A percentile compares a stretch with the other conserved stretches of the same genome.
phyloP scores from a whole-genome alignment of 257 asterid genomes.

The Ilex aquifolium region DNA sequence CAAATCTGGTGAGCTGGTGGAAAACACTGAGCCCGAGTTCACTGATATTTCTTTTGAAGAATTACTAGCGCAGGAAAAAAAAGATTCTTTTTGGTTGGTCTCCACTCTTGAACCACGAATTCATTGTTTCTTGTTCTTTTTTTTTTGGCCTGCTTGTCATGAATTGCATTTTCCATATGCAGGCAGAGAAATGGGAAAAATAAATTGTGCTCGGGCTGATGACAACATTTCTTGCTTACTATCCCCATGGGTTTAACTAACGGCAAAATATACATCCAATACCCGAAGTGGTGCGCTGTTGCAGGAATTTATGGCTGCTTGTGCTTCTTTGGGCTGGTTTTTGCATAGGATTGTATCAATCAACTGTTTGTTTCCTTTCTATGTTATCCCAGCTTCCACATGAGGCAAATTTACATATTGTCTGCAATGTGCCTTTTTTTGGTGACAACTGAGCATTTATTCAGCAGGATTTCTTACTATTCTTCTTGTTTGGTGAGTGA shows the following conservation, averaged over 20 bases:
- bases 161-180: conserved; percentile 18
- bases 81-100: conserved; percentile 69
- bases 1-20: conserved; percentile 29
- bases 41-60: conserved; percentile 78
- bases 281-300: conserved; percentile 23
- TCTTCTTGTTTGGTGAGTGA: no score
- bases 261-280: conserved; percentile 31
- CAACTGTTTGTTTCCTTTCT: no score
- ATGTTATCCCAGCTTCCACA: no score
- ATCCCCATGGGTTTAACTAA: conserved; percentile 14
- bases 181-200: conserved; percentile 71
- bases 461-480: no score
- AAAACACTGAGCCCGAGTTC: conserved; percentile 37
- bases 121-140: neutral
- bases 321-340: conserved; percentile 28
- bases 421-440: no score
- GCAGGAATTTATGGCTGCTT: conserved; percentile 39
- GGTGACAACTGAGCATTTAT: no score
- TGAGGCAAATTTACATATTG: no score
- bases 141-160: conserved; percentile 4
- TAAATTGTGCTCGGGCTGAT: conserved; percentile 36
- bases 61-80: conserved; percentile 72
- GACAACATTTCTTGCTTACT: conserved; percentile 15
- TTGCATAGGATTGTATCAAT: conserved; percentile 2
- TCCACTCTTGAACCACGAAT: neutral